Conservation (phyloP, 1,284 basidiomycete species). For the Ustilago sp. region DNA sequence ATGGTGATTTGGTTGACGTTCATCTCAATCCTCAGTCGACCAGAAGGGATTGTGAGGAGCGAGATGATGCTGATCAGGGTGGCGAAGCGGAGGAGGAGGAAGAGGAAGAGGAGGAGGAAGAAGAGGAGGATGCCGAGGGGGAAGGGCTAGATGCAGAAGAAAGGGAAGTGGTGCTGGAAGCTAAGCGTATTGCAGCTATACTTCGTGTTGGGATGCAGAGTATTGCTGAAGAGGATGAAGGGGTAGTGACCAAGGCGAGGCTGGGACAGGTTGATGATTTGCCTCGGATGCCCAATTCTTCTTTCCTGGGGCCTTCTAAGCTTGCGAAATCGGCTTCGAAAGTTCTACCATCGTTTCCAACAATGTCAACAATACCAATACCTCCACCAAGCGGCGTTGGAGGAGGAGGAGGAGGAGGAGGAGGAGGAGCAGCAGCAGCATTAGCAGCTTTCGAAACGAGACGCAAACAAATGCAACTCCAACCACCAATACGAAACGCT, state of each 20-base stretch:
- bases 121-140: background rate
- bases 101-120: background rate
- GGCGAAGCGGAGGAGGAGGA: background rate
- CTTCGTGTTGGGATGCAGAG: constrained; percentile 24
- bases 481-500: background rate
- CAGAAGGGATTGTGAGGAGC: background rate
- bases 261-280: constrained; percentile 4
- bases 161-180: constrained; percentile 20
- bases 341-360: background rate
- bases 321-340: background rate
- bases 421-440: constrained; percentile 22
- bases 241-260: background rate
- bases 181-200: constrained; percentile 19
- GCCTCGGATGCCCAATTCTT: constrained; percentile 21
- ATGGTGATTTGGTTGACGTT: constrained; percentile 42
- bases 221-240: background rate
- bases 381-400: background rate
- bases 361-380: constrained; percentile 22
- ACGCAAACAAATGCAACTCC: constrained; percentile 15
- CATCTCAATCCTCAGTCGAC: constrained; percentile 1
- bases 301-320: background rate
- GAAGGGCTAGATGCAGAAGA: constrained; percentile 22
- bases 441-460: constrained; percentile 43
- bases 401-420: background rate
- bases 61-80: constrained; percentile 11